Conservation (phyloP, 2,329 filamentous ascomycete species). For the Penicillium thymicola region DNA sequence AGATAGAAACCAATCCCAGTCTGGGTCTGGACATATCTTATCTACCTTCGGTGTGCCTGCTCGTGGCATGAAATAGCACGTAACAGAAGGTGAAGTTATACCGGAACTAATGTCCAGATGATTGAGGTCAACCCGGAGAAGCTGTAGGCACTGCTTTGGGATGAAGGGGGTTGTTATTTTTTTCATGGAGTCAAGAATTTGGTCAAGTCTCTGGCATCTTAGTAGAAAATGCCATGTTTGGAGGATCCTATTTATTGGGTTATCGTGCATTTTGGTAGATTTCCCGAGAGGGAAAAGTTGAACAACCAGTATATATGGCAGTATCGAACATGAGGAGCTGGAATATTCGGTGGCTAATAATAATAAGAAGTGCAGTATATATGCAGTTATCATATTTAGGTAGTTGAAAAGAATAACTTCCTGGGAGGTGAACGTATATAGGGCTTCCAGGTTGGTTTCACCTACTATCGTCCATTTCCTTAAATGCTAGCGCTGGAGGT, state of each 20-base stretch:
- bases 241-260: neutral
- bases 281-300: too few species aligned
- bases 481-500: neutral
- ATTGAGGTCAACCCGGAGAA: neutral
- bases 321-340: neutral
- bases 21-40: neutral
- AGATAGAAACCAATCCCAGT: conserved; percentile 1
- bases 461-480: neutral
- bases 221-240: neutral
- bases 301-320: neutral
- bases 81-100: neutral
- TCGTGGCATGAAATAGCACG: neutral
- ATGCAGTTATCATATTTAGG: neutral
- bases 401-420: neutral
- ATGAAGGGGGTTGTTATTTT: neutral
- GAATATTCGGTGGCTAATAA: neutral
- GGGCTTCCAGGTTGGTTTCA: neutral
- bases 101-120: neutral
- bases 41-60: neutral
- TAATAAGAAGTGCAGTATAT: neutral
- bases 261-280: neutral
- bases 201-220: neutral
- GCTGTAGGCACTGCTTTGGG: neutral
- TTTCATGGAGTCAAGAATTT: neutral
- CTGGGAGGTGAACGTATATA: neutral